Evolutionary conservation across 73 alveolate species (phyloP), one percentile per base, ranked within the genome.

Genomic region (Paramecium sexaurelia): DNA sequence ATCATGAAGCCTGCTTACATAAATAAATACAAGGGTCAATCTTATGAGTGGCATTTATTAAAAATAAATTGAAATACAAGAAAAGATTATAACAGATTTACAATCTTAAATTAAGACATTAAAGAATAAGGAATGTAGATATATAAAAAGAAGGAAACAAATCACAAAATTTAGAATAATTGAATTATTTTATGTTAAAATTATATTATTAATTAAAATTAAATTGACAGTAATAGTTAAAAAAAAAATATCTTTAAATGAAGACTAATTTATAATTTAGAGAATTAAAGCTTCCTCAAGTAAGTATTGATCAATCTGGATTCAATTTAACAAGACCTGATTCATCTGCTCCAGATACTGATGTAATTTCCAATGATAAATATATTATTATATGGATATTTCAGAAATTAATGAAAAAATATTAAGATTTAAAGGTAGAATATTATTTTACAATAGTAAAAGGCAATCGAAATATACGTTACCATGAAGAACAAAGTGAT

Each of bases 261-360:
- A 73, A 67, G 32, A 73, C 75, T 32, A 55, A 32, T 67, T 67
- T 27, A 22, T n/a, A 67, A 17, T 61, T 33, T 35, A 24, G 35
- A 33, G 83, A 20, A 27, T n/a, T 78, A 5, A 78, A 29, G 45
- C 69, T 47, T 17, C 85, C 93, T n/a, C 20, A 87, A 33, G 32
- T 55, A 5, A 33, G n/a, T n/a, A 66, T 87, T 20, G 93, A 67
- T 32, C 13, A 55, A 45, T 67, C 83, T 13, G 88, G 82, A 26
- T 40, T 69, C 5, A 87, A 71, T n/a, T 35, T 87, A 32, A 91
- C 78, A 7, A n/a, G 90, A 33, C 93, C 93, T 19, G 86, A 87
- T 67, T 67, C 85, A 13, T 87, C 71, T 69, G 78, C 86, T 6
- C 93, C 93, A 17, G 85, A 55, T 19, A 87, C 86, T 29, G 93